A percentile compares a stretch with the other conserved stretches of the same genome.
These are phyloP conservation scores for Colletotrichum melonis DNA, from an alignment of 2,329 filamentous ascomycete species.

Conservation along the genomic window DNA sequence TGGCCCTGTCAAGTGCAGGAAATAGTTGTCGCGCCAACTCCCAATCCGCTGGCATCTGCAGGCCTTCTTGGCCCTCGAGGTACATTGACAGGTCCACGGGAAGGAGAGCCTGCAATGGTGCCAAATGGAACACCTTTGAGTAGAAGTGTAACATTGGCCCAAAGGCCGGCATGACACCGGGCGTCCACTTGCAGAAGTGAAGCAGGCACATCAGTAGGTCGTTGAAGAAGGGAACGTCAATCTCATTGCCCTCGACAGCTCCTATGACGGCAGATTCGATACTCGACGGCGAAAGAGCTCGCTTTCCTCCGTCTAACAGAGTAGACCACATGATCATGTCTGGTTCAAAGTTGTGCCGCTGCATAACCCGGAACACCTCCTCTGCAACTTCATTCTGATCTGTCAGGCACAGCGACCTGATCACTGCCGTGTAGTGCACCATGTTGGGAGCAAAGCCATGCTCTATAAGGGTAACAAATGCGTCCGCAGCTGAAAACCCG, in stretches of 20 bases:
- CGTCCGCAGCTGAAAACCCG: slow-evolving; percentile 57
- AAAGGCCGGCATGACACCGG: slow-evolving; percentile 52
- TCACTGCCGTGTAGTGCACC: slow-evolving; percentile 72
- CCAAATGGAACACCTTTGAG: slow-evolving; percentile 57
- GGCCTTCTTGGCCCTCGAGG: slow-evolving; percentile 16
- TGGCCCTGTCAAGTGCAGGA: slow-evolving; percentile 47
- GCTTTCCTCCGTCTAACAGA: slow-evolving; percentile 78
- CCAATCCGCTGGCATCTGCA: slow-evolving; percentile 32
- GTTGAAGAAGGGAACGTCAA: slow-evolving; percentile 61
- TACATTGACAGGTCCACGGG: slow-evolving; percentile 36
- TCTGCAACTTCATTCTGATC: slow-evolving; percentile 72
- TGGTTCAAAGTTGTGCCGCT: slow-evolving; percentile 67
- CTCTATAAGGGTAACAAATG: slow-evolving; percentile 67
- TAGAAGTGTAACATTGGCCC: slow-evolving; percentile 62
- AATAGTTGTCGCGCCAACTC: slow-evolving; percentile 38
- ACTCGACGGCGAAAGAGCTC: slow-evolving; percentile 61
- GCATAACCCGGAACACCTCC: slow-evolving; percentile 73
- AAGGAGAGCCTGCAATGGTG: slow-evolving; percentile 55
- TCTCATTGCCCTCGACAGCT: slow-evolving; percentile 54
- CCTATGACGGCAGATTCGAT: slow-evolving; percentile 55
- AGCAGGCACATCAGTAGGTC: slow-evolving; percentile 58
- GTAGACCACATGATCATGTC: slow-evolving; percentile 76
- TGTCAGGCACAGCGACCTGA: slow-evolving; percentile 77
- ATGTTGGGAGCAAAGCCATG: slow-evolving; percentile 73
- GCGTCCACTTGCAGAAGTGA: slow-evolving; percentile 49